These are phyloP conservation scores for Clonostachys byssicola DNA, from an alignment of 2,329 filamentous ascomycete species.

Conservation along the genomic window DNA sequence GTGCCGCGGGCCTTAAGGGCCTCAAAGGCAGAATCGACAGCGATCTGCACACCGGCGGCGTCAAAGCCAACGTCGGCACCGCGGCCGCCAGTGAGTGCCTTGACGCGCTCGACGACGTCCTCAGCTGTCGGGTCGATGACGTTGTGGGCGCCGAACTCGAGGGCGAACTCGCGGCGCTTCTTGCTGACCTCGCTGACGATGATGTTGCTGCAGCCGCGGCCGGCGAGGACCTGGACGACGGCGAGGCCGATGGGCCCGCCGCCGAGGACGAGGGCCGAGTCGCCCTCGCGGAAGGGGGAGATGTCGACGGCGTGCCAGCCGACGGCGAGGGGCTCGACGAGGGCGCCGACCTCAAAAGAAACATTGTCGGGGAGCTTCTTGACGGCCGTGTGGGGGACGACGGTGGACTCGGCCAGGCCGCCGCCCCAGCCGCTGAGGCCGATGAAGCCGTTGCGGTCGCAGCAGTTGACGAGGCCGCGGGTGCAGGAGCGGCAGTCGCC, in stretches of 20 bases:
- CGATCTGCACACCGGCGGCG: conserved; percentile 54
- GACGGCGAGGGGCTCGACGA: conserved; percentile 48
- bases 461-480: conserved; percentile 50
- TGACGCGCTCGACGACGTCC: conserved; percentile 38
- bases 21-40: conserved; percentile 36
- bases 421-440: conserved; percentile 39
- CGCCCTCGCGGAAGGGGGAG: conserved; percentile 27
- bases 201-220: conserved; percentile 39
- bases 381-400: conserved; percentile 41
- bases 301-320: conserved; percentile 39
- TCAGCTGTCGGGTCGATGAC: conserved; percentile 34
- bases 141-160: conserved; percentile 35
- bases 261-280: conserved; percentile 42
- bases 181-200: conserved; percentile 40
- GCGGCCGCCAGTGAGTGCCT: conserved; percentile 38
- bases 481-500: conserved; percentile 50
- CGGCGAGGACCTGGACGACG: conserved; percentile 38
- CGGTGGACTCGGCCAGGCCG: conserved; percentile 50
- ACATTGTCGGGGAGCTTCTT: conserved; percentile 46
- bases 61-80: conserved; percentile 59
- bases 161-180: conserved; percentile 33
- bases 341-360: conserved; percentile 42
- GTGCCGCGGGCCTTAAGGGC: conserved; percentile 48
- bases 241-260: conserved; percentile 44
- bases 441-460: conserved; percentile 35